Evolutionary conservation across 2,329 filamentous ascomycete species (phyloP).

Genomic region (Zasmidium citrigriseum): DNA sequence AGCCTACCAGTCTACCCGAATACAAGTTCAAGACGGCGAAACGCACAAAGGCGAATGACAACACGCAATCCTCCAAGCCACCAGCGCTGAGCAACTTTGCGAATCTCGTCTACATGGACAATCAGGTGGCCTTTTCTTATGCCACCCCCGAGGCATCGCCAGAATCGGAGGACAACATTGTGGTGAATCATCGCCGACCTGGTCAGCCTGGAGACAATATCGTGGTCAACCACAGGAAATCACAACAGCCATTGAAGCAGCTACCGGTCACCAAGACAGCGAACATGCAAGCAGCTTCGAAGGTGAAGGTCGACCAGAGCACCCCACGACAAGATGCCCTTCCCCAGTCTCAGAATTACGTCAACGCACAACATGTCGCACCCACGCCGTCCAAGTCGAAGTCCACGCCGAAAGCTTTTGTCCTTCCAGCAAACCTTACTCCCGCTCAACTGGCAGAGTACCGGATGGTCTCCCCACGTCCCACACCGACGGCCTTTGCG

Average conservation of each 20-base stretch:
- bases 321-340: neutral
- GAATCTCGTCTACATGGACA: conserved; percentile 52
- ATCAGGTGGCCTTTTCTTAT: conserved; percentile 39
- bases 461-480: conserved; percentile 20
- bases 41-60: conserved; percentile 8
- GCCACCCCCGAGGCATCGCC: conserved; percentile 29
- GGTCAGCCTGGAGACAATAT: neutral
- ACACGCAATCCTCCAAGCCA: conserved; percentile 12
- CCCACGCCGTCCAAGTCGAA: conserved; percentile 8
- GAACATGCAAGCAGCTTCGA: no score
- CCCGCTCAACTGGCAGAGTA: conserved; percentile 35
- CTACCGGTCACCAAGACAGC: neutral
- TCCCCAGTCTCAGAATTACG: neutral
- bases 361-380: conserved; percentile 12
- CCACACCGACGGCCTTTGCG: conserved; percentile 20
- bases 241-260: neutral
- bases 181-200: neutral
- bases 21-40: conserved; percentile 52
- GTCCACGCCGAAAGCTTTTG: conserved; percentile 15
- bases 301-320: no score
- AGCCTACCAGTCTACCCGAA: conserved; percentile 68
- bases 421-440: conserved; percentile 29
- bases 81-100: conserved; percentile 54
- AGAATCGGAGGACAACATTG: conserved; percentile 14
- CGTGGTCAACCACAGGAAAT: neutral